Conservation (phyloP, 805 yeast genomes). For the Barnettozyma botsteinii region DNA sequence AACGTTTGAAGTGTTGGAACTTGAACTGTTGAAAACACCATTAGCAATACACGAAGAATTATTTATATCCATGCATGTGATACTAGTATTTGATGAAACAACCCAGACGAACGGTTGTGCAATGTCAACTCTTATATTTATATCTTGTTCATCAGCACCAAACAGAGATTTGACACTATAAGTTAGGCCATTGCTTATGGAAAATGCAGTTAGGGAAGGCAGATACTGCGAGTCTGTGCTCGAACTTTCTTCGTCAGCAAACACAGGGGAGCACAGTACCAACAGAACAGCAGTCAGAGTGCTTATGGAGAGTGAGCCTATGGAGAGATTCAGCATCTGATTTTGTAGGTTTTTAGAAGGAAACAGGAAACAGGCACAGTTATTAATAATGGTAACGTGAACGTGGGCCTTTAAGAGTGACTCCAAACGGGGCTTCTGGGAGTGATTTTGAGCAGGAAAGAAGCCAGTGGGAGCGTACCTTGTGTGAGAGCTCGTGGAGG, state of each 20-base stretch:
- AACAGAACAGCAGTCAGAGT: too few relatives aligned
- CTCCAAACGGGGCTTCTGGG: too few relatives aligned
- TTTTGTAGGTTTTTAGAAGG: too few relatives aligned
- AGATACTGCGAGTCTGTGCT: background rate
- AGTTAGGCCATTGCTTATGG: constrained; percentile 3
- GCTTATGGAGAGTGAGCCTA: too few relatives aligned
- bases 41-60: constrained; percentile 9
- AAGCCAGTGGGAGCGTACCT: too few relatives aligned
- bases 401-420: too few relatives aligned
- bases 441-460: too few relatives aligned
- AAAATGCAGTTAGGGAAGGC: constrained; percentile 2
- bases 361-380: too few relatives aligned
- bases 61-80: background rate
- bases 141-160: constrained; percentile 29
- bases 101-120: constrained; percentile 36
- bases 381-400: too few relatives aligned
- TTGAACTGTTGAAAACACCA: constrained; percentile 13
- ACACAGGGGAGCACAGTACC: too few relatives aligned
- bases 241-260: background rate
- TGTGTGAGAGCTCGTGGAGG: too few relatives aligned
- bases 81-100: constrained; percentile 3
- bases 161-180: constrained; percentile 30
- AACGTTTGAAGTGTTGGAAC: constrained; percentile 5
- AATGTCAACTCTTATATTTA: constrained; percentile 30
- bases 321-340: too few relatives aligned